Conservation (phyloP, 306 rosid genomes). For the Quercus gilva region DNA sequence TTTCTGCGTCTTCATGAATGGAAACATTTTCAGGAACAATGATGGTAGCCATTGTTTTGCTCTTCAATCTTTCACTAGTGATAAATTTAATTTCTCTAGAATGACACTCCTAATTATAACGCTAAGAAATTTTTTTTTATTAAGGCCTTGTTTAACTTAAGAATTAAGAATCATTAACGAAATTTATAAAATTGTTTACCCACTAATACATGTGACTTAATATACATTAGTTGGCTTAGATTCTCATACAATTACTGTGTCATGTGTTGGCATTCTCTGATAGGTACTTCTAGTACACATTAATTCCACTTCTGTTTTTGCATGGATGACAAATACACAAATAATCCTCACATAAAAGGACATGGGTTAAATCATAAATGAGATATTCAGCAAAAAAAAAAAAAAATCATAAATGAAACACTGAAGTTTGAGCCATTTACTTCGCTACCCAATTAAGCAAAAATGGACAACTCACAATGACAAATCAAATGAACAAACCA, state of each 20-base stretch:
- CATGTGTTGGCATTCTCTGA: not conserved
- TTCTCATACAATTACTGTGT: not conserved
- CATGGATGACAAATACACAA: no score
- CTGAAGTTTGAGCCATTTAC: no score
- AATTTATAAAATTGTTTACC: not conserved
- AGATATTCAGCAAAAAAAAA: no score
- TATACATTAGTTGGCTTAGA: not conserved
- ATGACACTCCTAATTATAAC: not conserved
- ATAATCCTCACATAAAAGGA: no score
- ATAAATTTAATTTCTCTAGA: not conserved
- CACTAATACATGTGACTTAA: not conserved
- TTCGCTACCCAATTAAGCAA: no score
- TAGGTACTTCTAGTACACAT: not conserved
- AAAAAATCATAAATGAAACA: no score
- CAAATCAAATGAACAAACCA: no score
- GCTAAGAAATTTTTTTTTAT: not conserved
- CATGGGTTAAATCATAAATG: no score
- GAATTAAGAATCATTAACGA: not conserved
- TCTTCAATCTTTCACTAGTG: not conserved
- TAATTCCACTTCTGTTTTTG: not conserved
- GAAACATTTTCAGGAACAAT: slow-evolving; percentile 36
- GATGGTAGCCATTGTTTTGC: slow-evolving; percentile 49
- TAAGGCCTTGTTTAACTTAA: not conserved
- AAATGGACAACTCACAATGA: no score
- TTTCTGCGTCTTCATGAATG: slow-evolving; percentile 62